Evolutionary conservation across 768 basidiomycete species (phyloP).

Genomic region (Rhodosporidiobolus sp.): DNA sequence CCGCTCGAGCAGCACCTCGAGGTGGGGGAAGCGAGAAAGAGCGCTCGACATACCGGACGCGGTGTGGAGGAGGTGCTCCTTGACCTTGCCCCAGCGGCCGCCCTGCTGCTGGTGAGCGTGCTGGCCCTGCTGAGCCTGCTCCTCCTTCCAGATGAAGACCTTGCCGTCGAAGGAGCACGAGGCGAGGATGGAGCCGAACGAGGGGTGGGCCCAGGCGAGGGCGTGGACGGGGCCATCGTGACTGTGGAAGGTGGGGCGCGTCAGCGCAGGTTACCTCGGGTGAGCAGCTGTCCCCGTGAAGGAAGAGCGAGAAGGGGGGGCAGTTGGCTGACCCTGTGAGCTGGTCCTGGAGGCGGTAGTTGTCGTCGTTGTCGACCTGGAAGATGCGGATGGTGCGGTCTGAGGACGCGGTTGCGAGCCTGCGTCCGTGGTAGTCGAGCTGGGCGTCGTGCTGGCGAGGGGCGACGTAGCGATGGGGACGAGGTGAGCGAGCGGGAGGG

Average conservation of each 20-base stretch:
- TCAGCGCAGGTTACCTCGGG: conserved; percentile 1
- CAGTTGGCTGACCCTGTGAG: conserved; percentile 65
- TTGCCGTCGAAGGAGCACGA: conserved; percentile 99
- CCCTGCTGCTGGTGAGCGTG: conserved; percentile 25
- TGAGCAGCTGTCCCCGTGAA: background rate
- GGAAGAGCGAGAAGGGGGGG: no score
- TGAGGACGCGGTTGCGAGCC: conserved; percentile 92
- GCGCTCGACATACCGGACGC: conserved; percentile 72
- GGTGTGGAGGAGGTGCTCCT: conserved; percentile 89
- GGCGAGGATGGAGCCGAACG: conserved; percentile 91
- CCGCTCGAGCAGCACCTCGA: background rate
- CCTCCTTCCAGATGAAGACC: conserved; percentile 97
- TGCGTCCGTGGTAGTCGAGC: conserved; percentile 94
- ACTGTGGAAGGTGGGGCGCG: conserved; percentile 51
- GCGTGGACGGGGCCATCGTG: conserved; percentile 99
- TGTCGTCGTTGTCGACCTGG: conserved; percentile 84
- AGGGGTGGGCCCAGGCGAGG: conserved; percentile 96
- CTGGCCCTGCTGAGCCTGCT: conserved; percentile 47
- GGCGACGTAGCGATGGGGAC: conserved; percentile 1
- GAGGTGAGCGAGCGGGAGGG: background rate
- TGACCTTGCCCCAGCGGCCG: conserved; percentile 85
- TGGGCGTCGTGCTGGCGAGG: conserved; percentile 84
- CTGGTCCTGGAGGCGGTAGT: conserved; percentile 50
- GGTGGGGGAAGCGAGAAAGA: background rate
- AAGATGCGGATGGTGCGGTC: conserved; percentile 94